These are phyloP conservation scores for Dionaea muscipula DNA, from an alignment of 179 eudicot genomes.

Conservation along the genomic window DNA sequence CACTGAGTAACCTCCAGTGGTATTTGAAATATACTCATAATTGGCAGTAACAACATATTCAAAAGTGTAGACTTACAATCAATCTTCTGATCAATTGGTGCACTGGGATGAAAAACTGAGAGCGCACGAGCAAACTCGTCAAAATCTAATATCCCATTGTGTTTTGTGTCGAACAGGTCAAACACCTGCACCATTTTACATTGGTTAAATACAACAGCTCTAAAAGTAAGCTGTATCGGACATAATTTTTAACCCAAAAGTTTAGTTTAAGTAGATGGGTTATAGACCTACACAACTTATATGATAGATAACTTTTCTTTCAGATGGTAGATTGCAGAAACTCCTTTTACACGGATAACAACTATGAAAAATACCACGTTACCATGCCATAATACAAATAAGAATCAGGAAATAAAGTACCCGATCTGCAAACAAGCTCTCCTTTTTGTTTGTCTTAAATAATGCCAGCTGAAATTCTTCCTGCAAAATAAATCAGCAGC, in stretches of 20 bases:
- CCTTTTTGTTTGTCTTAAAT: conserved; percentile 80
- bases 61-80: conserved; percentile 67
- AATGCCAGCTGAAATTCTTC: conserved; percentile 79
- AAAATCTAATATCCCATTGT: conserved; percentile 69
- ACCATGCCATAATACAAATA: not conserved
- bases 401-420: conserved; percentile 20
- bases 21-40: no score
- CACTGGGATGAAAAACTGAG: conserved; percentile 78
- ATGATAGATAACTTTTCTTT: no score
- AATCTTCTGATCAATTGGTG: conserved; percentile 74
- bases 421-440: conserved; percentile 86
- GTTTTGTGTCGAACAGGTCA: conserved; percentile 81
- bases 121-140: conserved; percentile 82
- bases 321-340: no score
- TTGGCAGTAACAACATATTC: no score
- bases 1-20: no score
- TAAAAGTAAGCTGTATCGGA: no score
- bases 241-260: no score
- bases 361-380: no score
- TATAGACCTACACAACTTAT: no score
- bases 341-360: no score
- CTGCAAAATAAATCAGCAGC: conserved; percentile 22
- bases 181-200: conserved; percentile 39
- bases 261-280: no score
- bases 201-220: not conserved